These are phyloP conservation scores for Spatholobus suberectus DNA, from an alignment of 306 rosid species.

Conservation along the genomic window DNA sequence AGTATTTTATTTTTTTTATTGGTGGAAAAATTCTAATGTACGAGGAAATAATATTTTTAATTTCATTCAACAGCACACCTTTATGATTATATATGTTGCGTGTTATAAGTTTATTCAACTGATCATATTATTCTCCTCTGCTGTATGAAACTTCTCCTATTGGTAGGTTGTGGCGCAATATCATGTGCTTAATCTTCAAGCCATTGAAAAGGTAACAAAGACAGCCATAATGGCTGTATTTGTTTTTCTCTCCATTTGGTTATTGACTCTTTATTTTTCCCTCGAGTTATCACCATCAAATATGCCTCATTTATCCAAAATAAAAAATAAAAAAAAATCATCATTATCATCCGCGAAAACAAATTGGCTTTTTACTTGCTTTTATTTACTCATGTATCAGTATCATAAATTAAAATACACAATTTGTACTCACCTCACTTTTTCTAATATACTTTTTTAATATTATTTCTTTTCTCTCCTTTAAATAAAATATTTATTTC, in stretches of 20 bases:
- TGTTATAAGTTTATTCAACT: not conserved
- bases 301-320: not conserved
- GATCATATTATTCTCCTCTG: not conserved
- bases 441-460: too few relatives aligned
- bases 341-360: not conserved
- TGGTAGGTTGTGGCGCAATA: not conserved
- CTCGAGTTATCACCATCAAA: not conserved
- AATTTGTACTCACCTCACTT: too few relatives aligned
- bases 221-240: not conserved
- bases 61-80: not conserved
- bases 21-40: not conserved
- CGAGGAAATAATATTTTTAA: not conserved
- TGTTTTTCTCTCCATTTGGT: not conserved
- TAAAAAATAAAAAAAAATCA: too few relatives aligned
- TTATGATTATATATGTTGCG: not conserved
- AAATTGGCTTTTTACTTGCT: not conserved
- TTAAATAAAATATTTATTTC: too few relatives aligned
- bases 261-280: not conserved
- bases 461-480: too few relatives aligned
- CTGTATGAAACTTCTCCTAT: not conserved
- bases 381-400: too few relatives aligned
- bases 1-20: not conserved
- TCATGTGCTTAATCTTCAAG: not conserved
- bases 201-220: not conserved
- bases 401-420: too few relatives aligned